Conservation (phyloP, 352 stramenopile genomes). For the Pythium apleroticum region DNA sequence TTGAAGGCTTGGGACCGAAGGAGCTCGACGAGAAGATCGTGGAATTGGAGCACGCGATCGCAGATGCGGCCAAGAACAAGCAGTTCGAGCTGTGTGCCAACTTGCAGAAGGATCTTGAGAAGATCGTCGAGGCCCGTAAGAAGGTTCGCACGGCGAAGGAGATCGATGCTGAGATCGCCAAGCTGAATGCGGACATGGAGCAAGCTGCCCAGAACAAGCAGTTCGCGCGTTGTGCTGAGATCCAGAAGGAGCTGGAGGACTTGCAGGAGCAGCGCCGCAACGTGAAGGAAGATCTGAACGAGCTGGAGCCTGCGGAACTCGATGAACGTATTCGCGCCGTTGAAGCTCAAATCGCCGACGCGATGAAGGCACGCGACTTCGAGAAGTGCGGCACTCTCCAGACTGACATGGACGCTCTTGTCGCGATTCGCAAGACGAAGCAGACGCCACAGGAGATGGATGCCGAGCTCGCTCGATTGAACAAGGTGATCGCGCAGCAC, state of each 20-base stretch:
- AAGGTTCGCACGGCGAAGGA: constrained; percentile 87
- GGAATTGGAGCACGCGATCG: constrained; percentile 76
- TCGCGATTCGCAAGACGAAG: constrained; percentile 81
- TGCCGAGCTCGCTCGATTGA: constrained; percentile 71
- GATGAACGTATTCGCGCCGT: constrained; percentile 77
- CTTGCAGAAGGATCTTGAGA: constrained; percentile 82
- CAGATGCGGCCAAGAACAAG: constrained; percentile 74
- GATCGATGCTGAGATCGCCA: constrained; percentile 77
- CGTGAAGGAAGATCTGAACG: constrained; percentile 84
- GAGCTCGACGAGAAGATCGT: constrained; percentile 78
- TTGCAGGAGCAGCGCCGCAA: constrained; percentile 72
- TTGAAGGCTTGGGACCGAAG: constrained; percentile 73
- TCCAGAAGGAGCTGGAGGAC: constrained; percentile 81
- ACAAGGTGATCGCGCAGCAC: constrained; percentile 53
- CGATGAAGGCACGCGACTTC: constrained; percentile 81
- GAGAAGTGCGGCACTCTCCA: constrained; percentile 77
- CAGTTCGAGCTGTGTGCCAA: constrained; percentile 86
- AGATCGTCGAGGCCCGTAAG: constrained; percentile 77
- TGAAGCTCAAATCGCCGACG: constrained; percentile 64
- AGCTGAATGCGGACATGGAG: constrained; percentile 80
- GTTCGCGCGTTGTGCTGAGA: constrained; percentile 74
- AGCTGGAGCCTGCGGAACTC: constrained; percentile 80
- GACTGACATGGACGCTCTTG: constrained; percentile 60
- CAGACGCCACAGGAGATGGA: constrained; percentile 85
- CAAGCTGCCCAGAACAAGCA: constrained; percentile 69